These are phyloP conservation scores for Metschnikowia cerradonensis DNA, from an alignment of 805 yeast genomes.

Conservation along the genomic window DNA sequence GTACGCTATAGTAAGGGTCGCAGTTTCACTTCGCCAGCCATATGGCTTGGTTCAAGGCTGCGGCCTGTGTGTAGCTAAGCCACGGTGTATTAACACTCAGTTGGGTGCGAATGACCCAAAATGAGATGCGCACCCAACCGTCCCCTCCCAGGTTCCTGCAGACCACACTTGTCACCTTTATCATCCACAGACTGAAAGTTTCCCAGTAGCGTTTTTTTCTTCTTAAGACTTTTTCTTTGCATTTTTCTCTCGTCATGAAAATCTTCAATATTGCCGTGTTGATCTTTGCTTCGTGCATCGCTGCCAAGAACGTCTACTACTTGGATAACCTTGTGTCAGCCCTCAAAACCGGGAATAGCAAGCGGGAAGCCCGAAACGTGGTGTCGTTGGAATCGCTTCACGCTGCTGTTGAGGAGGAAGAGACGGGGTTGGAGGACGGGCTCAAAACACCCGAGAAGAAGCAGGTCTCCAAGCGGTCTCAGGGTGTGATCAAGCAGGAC, in stretches of 20 bases:
- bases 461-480: slow-evolving; percentile 4
- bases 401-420: slow-evolving; percentile 5
- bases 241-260: slow-evolving; percentile 7
- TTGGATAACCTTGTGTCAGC: slow-evolving; percentile 15
- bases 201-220: neutral
- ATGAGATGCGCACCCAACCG: neutral
- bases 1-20: too few species aligned
- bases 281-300: slow-evolving; percentile 13
- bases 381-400: slow-evolving; percentile 14
- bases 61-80: neutral
- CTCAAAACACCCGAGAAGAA: neutral
- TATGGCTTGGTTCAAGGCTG: neutral
- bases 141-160: slow-evolving; percentile 2
- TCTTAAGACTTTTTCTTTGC: neutral
- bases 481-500: slow-evolving; percentile 9
- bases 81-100: neutral
- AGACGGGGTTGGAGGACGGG: neutral
- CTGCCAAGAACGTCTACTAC: slow-evolving; percentile 16
- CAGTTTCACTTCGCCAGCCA: too few species aligned
- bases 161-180: neutral
- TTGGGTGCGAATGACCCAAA: slow-evolving; percentile 3
- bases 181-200: neutral
- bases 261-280: slow-evolving; percentile 11
- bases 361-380: slow-evolving; percentile 21
- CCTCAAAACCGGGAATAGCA: slow-evolving; percentile 4